Percentiles rank a stretch among this genome's conserved stretches.
These are phyloP conservation scores for Luffa aegyptiaca DNA, from an alignment of 306 rosid species.

Conservation along the genomic window DNA sequence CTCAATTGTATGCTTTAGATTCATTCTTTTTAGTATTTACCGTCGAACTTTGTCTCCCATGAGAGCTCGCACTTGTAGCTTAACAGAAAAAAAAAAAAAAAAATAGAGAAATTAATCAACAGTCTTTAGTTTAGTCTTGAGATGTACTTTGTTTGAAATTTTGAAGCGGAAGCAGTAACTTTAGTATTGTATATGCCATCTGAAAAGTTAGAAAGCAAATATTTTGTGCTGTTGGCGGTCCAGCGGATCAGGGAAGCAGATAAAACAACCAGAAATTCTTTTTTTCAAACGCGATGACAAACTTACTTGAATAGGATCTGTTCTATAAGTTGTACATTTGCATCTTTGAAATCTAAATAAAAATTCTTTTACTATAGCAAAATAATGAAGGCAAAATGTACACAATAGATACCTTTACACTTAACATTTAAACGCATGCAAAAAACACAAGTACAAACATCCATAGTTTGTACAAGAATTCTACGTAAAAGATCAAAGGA, in stretches of 20 bases:
- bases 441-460: background rate
- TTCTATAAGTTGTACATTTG: background rate
- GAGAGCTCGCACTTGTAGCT: constrained; percentile 5
- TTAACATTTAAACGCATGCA: no score
- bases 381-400: no score
- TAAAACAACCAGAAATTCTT: background rate
- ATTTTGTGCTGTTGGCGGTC: background rate
- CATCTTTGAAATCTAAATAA: background rate
- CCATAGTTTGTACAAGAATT: background rate
- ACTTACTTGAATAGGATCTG: background rate
- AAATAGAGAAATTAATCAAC: background rate
- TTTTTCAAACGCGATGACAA: background rate
- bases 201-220: background rate
- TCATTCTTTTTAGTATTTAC: constrained; percentile 4
- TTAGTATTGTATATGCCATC: background rate
- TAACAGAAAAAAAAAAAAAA: background rate
- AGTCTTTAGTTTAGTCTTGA: background rate
- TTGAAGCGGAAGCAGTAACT: background rate
- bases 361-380: no score
- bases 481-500: constrained; percentile 16
- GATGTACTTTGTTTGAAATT: background rate
- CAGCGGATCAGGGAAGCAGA: background rate
- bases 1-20: constrained; percentile 3
- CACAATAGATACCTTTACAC: background rate
- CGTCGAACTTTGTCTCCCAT: constrained; percentile 1